Base-by-base conservation (phyloP, 345 rosid species). In the Draba incana region DNA sequence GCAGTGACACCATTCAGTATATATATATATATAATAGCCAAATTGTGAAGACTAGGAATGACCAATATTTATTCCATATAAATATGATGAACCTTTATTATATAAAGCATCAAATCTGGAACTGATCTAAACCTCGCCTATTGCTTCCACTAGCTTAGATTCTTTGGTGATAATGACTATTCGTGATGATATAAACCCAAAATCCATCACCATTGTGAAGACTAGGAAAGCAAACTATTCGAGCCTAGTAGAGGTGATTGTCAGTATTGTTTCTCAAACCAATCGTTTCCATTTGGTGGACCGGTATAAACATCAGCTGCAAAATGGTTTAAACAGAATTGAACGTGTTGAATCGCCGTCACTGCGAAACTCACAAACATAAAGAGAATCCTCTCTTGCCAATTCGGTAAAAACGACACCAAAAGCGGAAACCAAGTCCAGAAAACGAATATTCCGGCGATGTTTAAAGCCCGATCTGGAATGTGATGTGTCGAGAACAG, bases 211-310 rank as follows among this genome's bases (percentile, higher is more conserved):
- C n/a, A n/a, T n/a, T n/a, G n/a, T n/a, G n/a, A n/a, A n/a, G n/a
- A n/a, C n/a, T n/a, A n/a, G n/a, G n/a, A n/a, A n/a, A n/a, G n/a
- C n/a, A n/a, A n/a, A n/a, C n/a, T n/a, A n/a, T n/a, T n/a, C n/a
- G n/a, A n/a, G n/a, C n/a, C n/a, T n/a, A n/a, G n/a, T n/a, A n/a
- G n/a, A n/a, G n/a, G n/a, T n/a, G n/a, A n/a, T n/a, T n/a, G n/a
- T n/a, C n/a, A n/a, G n/a, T n/a, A n/a, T 76, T 93, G 99, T 71
- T 88, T 93, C 91, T 91, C 85, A 45, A 88, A 93, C 99, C 99
- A 93, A 70, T 93, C 87, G 39, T 80, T 86, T 31, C 91, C 97
- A 3, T 48, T 80, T 0, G 97, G 99, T 0, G 84, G 84, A 20
- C 99, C 99, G 5, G 86, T n/a, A 49, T 93, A 91, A 12, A 83